Percentiles rank a stretch among this genome's conserved stretches.
Evolutionary conservation across 305 asterid species (phyloP).

Genomic region (Fraxinus velutina): DNA sequence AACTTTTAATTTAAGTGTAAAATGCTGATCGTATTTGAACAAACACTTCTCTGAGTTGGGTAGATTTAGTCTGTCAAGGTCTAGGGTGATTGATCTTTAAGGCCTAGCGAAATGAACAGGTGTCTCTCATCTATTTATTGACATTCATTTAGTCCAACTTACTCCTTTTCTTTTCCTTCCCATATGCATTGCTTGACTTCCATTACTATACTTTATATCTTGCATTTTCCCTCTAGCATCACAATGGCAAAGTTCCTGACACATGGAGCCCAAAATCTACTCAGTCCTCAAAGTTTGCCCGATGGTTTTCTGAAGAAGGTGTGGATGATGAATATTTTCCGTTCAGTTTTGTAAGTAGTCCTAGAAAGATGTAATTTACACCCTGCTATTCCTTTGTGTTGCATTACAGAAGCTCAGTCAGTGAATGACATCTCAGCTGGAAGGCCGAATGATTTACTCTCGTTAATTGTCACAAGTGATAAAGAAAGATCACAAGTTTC

Average conservation of each 20-base stretch:
- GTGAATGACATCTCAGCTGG: slow-evolving; percentile 37
- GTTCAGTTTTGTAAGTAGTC: slow-evolving; percentile 8
- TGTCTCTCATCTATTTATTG: neutral
- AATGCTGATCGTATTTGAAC: neutral
- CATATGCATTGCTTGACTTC: slow-evolving; percentile 10
- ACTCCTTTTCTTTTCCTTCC: slow-evolving; percentile 16
- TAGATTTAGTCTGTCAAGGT: slow-evolving; percentile 16
- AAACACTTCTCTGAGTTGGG: neutral
- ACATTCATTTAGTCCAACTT: neutral
- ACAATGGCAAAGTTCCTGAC: slow-evolving; percentile 48
- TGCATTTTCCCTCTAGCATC: slow-evolving; percentile 41
- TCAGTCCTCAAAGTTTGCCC: slow-evolving; percentile 79
- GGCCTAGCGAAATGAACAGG: neutral
- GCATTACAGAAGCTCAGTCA: slow-evolving; percentile 42
- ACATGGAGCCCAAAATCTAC: slow-evolving; percentile 39
- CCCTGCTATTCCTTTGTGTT: slow-evolving; percentile 10
- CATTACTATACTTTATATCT: slow-evolving; percentile 2
- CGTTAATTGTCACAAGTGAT: slow-evolving; percentile 65
- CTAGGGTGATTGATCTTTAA: slow-evolving; percentile 8
- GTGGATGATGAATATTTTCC: slow-evolving; percentile 13
- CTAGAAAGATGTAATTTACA: slow-evolving; percentile 15
- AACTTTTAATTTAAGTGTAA: neutral
- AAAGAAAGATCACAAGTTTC: slow-evolving; percentile 44
- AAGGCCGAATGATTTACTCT: slow-evolving; percentile 61
- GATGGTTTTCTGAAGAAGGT: slow-evolving; percentile 93